phyloP scores from a whole-genome alignment of 2,329 filamentous ascomycete species.

The Thelonectria blattea region DNA sequence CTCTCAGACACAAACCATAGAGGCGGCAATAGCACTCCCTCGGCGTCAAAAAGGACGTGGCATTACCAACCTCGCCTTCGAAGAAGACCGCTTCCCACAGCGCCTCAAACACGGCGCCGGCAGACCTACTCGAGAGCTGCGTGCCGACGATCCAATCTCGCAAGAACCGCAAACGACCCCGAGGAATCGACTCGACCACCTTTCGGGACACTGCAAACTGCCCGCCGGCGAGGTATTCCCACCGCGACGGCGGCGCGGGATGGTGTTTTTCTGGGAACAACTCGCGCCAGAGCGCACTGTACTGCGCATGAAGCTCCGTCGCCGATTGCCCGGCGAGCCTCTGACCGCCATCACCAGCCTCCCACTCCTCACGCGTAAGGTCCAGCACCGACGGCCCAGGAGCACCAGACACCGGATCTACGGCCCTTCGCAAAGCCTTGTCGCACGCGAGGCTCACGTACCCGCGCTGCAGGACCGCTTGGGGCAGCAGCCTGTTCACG shows the following conservation, averaged over 20 bases:
- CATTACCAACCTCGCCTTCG: neutral
- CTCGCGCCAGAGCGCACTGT: neutral
- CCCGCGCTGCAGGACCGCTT: conserved; percentile 5
- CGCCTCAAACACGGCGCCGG: conserved; percentile 11
- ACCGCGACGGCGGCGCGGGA: neutral
- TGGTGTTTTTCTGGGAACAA: neutral
- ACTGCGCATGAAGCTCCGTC: neutral
- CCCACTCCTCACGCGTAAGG: conserved; percentile 6
- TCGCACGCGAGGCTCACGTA: conserved; percentile 11
- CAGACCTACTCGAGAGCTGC: conserved; percentile 1
- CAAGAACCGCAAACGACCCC: conserved; percentile 1
- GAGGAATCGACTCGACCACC: neutral
- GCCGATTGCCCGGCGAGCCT: neutral
- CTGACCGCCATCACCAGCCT: neutral
- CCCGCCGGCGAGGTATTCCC: conserved; percentile 3
- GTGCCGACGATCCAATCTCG: conserved; percentile 10
- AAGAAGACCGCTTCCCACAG: conserved; percentile 8
- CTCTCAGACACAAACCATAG: conserved; percentile 1
- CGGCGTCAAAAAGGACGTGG: neutral
- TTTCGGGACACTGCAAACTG: conserved; percentile 9
- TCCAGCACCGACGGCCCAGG: conserved; percentile 2
- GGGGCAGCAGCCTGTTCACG: conserved; percentile 8
- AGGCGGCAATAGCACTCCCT: conserved; percentile 8
- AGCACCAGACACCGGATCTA: neutral
- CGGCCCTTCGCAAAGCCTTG: neutral